Base-by-base conservation (phyloP, 345 rosid species). In the Linum tenue region DNA sequence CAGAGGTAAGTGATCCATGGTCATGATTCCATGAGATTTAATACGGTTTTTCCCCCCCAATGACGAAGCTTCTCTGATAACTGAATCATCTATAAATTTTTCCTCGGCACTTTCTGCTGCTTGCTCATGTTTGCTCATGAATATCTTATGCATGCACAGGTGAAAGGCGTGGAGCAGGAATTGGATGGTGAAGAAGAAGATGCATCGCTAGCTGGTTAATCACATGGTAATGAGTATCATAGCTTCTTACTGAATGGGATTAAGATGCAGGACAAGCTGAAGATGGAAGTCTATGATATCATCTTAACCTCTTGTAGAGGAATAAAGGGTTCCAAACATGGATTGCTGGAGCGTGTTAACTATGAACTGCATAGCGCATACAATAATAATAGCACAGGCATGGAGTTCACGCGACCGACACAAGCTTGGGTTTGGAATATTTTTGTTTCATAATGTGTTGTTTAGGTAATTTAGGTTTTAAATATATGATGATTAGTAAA, bases 121-220 rank as follows among this genome's bases (percentile, higher is more conserved):
- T 17, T 62, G 15, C 67, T 70, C 56, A 43, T 10, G 51, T 62
- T 17, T 62, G 15, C 67, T 70, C 56, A 43, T 10, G 51, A 64
- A 56, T 43, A 48, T 67, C 3, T 59, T 71, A 22, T 66, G 56
- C 56, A 17, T 56, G 16, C 65, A 55, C 86, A 92, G 97, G 97
- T 92, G 40, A 90, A 88, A 72, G 85, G 80, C 11, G 98, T 90
- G 37, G 95, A 90, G 72, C 96, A 90, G 81, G 97, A 92, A 75
- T 72, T 88, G 1, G 98, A 92, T 64, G 83, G 70, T 14, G 96
- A 81, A 59, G 89, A 85, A 3, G 67, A 71, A 60, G 67, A 71
- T 3, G 66, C 42, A 31, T 37, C 48, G 0, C 4, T 62, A 35
- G 64, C 64, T 15, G 64, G 51, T 48, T 48, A 10, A 48, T 8